Evolutionary conservation across 805 yeast genomes (phyloP).

Genomic region (Yarrowia yakushimensis): DNA sequence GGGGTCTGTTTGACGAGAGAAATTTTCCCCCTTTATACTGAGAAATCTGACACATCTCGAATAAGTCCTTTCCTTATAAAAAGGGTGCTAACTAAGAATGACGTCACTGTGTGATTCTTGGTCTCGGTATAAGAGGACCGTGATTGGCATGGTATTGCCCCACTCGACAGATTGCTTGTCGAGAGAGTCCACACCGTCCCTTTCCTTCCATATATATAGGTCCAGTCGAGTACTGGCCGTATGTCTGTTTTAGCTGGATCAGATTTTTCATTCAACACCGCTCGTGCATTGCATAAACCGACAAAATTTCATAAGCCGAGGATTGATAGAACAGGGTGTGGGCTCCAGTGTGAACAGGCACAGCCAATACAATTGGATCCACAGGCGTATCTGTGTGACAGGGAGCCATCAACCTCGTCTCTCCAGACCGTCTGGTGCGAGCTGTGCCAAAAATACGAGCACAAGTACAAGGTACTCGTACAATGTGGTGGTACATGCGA

Average conservation of each 20-base stretch:
- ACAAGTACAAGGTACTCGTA: no score
- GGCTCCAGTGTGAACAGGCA: neutral
- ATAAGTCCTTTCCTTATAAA: neutral
- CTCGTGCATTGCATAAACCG: constrained; percentile 1
- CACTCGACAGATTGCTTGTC: neutral
- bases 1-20: neutral
- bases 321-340: neutral
- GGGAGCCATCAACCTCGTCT: no score
- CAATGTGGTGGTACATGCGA: neutral
- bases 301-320: neutral
- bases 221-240: neutral
- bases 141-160: neutral
- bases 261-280: constrained; percentile 1
- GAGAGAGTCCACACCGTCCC: neutral
- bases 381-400: no score
- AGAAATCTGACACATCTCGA: neutral
- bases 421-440: no score
- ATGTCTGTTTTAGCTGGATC: neutral
- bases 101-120: neutral
- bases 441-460: neutral
- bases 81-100: neutral
- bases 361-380: neutral
- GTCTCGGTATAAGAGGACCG: neutral
- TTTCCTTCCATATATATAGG: neutral
- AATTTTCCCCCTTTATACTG: neutral